phyloP scores from a whole-genome alignment of 352 stramenopile genomes.

The Globisporangium radiosum region DNA sequence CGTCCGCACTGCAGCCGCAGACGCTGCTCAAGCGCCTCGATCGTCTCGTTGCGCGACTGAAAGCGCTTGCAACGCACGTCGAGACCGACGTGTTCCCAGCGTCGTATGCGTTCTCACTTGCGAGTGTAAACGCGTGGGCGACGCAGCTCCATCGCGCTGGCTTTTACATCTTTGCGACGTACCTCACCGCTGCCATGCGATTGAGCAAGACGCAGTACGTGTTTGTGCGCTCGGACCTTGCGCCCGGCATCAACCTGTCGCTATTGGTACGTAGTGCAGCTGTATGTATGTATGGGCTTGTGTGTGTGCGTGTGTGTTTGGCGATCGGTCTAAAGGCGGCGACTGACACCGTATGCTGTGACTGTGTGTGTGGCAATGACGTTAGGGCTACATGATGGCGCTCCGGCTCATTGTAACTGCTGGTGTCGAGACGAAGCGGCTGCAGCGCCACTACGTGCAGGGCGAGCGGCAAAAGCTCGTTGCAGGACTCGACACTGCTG shows the following conservation, averaged over 20 bases:
- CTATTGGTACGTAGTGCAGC: constrained; percentile 38
- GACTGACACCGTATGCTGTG: not conserved
- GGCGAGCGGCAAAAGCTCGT: constrained; percentile 37
- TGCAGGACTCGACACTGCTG: constrained; percentile 7
- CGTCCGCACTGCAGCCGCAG: constrained; percentile 4
- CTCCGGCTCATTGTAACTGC: constrained; percentile 50
- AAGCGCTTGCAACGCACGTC: constrained; percentile 23
- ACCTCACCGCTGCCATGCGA: constrained; percentile 66
- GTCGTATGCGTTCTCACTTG: constrained; percentile 54
- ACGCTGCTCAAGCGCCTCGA: constrained; percentile 34
- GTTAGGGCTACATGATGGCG: constrained; percentile 72
- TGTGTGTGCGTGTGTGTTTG: not conserved
- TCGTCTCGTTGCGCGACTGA: constrained; percentile 33
- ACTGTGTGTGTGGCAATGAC: not conserved
- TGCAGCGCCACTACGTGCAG: constrained; percentile 38
- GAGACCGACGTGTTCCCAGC: constrained; percentile 43
- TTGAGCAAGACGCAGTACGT: constrained; percentile 67
- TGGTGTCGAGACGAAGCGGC: constrained; percentile 40
- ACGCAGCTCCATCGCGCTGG: constrained; percentile 50
- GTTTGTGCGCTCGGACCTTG: constrained; percentile 61
- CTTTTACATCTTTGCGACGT: constrained; percentile 76
- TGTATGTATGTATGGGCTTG: not conserved
- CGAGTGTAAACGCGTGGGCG: constrained; percentile 40
- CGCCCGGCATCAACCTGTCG: constrained; percentile 54
- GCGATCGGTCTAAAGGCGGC: not conserved